Evolutionary conservation across 2,329 filamentous ascomycete genomes (phyloP).

Genomic region (Ophiostoma populinum): DNA sequence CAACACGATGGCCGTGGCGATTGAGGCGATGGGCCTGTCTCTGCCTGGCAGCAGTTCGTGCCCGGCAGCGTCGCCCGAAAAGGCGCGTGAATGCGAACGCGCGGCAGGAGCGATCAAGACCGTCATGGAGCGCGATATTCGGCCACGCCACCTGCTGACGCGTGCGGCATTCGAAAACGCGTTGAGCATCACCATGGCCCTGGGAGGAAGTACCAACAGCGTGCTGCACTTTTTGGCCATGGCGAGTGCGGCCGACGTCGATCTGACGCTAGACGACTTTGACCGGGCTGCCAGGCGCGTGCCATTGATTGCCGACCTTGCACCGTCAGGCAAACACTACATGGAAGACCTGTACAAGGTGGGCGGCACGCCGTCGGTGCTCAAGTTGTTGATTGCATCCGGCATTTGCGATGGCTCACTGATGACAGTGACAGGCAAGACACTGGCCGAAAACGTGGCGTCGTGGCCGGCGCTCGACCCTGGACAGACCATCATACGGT

Average conservation of each 20-base stretch:
- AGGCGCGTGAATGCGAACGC: slow-evolving; percentile 72
- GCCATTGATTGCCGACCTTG: slow-evolving; percentile 72
- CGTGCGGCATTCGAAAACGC: slow-evolving; percentile 75
- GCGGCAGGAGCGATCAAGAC: slow-evolving; percentile 60
- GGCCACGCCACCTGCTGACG: slow-evolving; percentile 63
- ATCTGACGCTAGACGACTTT: slow-evolving; percentile 65
- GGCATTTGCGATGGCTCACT: slow-evolving; percentile 61
- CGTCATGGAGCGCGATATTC: slow-evolving; percentile 71
- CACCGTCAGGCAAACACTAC: slow-evolving; percentile 67
- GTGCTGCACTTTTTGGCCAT: slow-evolving; percentile 83
- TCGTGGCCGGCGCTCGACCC: slow-evolving; percentile 61
- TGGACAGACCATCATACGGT: slow-evolving; percentile 68
- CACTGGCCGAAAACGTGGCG: slow-evolving; percentile 64
- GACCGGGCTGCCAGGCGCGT: slow-evolving; percentile 67
- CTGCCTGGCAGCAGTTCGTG: slow-evolving; percentile 73
- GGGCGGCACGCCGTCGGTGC: slow-evolving; percentile 68
- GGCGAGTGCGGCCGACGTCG: slow-evolving; percentile 67
- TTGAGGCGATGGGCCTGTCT: slow-evolving; percentile 74
- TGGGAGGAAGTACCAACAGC: slow-evolving; percentile 82
- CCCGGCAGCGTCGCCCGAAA: slow-evolving; percentile 64
- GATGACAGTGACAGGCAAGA: slow-evolving; percentile 69
- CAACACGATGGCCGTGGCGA: slow-evolving; percentile 83
- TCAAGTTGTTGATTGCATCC: slow-evolving; percentile 68
- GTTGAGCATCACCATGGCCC: slow-evolving; percentile 73
- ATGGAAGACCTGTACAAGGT: slow-evolving; percentile 75